phyloP scores from a whole-genome alignment of 805 yeast genomes.

The Candida morakotiae region DNA sequence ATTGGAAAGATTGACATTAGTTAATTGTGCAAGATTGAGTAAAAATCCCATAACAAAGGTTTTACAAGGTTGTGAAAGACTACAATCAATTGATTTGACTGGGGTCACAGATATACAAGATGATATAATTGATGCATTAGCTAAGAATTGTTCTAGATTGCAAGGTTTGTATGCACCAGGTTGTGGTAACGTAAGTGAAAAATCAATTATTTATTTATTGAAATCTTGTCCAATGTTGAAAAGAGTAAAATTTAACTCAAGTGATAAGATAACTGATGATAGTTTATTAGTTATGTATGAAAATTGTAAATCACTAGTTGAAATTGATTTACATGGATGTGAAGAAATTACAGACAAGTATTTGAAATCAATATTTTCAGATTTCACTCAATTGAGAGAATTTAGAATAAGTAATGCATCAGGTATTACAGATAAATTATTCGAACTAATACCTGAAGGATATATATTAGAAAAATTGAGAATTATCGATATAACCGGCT shows the following conservation, averaged over 20 bases:
- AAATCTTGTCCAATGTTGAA: slow-evolving; percentile 68
- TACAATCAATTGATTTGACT: slow-evolving; percentile 85
- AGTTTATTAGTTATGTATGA: slow-evolving; percentile 56
- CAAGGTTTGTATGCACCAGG: slow-evolving; percentile 91
- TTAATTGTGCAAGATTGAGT: slow-evolving; percentile 67
- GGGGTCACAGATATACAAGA: slow-evolving; percentile 67
- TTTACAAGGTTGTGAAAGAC: slow-evolving; percentile 57
- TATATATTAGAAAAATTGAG: slow-evolving; percentile 62
- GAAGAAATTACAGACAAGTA: slow-evolving; percentile 66
- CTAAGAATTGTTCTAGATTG: slow-evolving; percentile 65
- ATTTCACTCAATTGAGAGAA: slow-evolving; percentile 74
- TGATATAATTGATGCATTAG: slow-evolving; percentile 62
- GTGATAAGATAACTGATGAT: slow-evolving; percentile 60
- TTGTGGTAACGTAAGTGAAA: slow-evolving; percentile 66
- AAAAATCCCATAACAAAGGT: slow-evolving; percentile 59
- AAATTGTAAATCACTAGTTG: slow-evolving; percentile 79
- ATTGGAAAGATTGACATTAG: slow-evolving; percentile 81
- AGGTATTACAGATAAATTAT: slow-evolving; percentile 64
- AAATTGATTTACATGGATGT: slow-evolving; percentile 84
- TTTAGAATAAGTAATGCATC: slow-evolving; percentile 74
- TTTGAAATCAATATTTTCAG: slow-evolving; percentile 52
- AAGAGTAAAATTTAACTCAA: slow-evolving; percentile 77
- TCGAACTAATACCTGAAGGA: slow-evolving; percentile 48
- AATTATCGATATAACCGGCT: slow-evolving; percentile 79
- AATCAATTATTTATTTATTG: slow-evolving; percentile 57